A percentile compares a stretch with the other conserved stretches of the same genome.
phyloP scores from a whole-genome alignment of 1,284 basidiomycete genomes.

The Ceratobasidium sp. region DNA sequence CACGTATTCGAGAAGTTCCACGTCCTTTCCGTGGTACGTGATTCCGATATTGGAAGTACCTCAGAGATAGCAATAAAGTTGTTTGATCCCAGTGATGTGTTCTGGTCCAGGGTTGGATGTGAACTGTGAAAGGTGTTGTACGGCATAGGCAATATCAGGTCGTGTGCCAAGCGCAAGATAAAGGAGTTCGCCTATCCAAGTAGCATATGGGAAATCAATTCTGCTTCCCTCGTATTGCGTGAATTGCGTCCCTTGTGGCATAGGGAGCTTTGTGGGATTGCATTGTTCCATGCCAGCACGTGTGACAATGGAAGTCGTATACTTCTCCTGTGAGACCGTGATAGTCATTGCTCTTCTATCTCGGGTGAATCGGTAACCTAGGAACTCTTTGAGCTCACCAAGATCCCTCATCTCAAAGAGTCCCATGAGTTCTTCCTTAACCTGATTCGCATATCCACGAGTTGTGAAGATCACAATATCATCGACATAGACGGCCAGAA shows the following conservation, averaged over 20 bases:
- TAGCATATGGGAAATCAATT: not conserved
- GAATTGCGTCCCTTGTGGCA: too few species aligned
- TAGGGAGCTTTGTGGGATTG: too few species aligned
- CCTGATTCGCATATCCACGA: too few species aligned
- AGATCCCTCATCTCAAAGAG: constrained; percentile 27
- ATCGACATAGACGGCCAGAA: constrained; percentile 24
- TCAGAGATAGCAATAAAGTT: constrained; percentile 56
- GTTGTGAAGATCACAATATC: not conserved
- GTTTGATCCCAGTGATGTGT: constrained; percentile 58
- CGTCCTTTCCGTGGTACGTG: not conserved
- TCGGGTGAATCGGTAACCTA: constrained; percentile 7
- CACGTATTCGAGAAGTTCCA: not conserved
- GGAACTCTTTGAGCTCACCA: not conserved
- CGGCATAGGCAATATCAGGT: constrained; percentile 56
- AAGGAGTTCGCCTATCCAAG: not conserved
- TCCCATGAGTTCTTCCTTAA: not conserved
- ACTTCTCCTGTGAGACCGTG: constrained; percentile 57
- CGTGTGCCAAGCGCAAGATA: not conserved
- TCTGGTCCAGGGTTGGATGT: constrained; percentile 54
- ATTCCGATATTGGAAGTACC: constrained; percentile 51
- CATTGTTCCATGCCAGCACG: too few species aligned
- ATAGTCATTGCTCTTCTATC: constrained; percentile 54
- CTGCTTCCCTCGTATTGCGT: constrained; percentile 53
- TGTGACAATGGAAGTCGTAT: too few species aligned
- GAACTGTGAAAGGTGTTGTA: constrained; percentile 58